Evolutionary conservation across 345 rosid species (phyloP).

Genomic region (Triadica sebifera): DNA sequence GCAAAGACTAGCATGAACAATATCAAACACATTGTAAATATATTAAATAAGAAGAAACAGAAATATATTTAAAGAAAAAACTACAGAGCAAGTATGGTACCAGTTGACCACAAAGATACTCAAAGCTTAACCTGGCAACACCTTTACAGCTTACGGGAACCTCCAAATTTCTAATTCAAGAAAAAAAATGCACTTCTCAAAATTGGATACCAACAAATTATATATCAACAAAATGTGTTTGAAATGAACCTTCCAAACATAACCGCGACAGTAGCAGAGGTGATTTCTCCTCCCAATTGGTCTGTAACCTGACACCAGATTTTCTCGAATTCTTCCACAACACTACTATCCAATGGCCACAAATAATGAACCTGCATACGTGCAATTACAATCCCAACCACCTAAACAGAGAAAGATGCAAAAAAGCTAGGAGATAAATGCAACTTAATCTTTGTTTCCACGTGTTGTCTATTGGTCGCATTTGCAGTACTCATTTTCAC

Average conservation of each 20-base stretch:
- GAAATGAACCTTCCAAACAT: conserved; percentile 88
- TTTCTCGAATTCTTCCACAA: conserved; percentile 53
- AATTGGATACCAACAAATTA: not conserved
- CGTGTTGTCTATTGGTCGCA: too few relatives aligned
- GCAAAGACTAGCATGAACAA: too few relatives aligned
- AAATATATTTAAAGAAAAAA: too few relatives aligned
- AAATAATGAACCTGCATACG: conserved; percentile 62
- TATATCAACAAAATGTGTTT: not conserved
- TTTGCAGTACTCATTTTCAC: not conserved
- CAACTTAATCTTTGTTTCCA: not conserved
- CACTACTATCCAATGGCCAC: conserved; percentile 60
- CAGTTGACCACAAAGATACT: conserved; percentile 80
- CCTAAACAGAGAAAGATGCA: conserved; percentile 14
- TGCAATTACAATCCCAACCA: conserved; percentile 25
- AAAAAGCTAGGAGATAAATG: conserved; percentile 8
- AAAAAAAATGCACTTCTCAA: conserved; percentile 14
- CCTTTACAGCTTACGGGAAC: conserved; percentile 84
- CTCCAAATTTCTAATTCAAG: conserved; percentile 62
- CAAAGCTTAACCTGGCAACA: conserved; percentile 72
- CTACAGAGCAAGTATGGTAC: conserved; percentile 31
- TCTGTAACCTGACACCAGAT: conserved; percentile 64
- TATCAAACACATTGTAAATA: not conserved
- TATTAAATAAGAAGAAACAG: not conserved
- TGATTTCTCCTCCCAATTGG: conserved; percentile 56
- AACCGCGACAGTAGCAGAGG: conserved; percentile 58